These are phyloP conservation scores for Whalleya microplaca DNA, from an alignment of 2,329 filamentous ascomycete genomes.

Conservation along the genomic window DNA sequence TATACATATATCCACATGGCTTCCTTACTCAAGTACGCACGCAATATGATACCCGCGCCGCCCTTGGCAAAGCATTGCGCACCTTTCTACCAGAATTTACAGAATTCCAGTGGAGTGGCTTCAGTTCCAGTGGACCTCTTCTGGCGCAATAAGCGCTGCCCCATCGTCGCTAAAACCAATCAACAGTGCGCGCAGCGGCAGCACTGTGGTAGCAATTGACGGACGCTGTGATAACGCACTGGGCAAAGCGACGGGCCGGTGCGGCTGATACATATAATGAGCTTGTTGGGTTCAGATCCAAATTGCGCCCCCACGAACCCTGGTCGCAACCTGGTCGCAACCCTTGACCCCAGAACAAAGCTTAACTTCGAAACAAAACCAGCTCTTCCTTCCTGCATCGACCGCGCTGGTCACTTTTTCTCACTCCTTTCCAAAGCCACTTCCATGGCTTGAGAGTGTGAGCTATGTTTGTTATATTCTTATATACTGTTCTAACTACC, in stretches of 20 bases:
- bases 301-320: neutral
- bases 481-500: neutral
- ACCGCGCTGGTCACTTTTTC: neutral
- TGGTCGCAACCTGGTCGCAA: no score
- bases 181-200: neutral
- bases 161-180: neutral
- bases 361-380: neutral
- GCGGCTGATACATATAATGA: neutral
- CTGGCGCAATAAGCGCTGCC: neutral
- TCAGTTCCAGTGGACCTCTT: neutral
- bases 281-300: neutral
- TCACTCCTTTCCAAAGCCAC: neutral
- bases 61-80: neutral
- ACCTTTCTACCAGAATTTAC: neutral
- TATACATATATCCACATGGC: no score
- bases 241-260: neutral
- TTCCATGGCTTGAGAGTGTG: neutral
- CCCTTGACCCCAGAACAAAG: neutral
- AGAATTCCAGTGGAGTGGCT: neutral
- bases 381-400: neutral
- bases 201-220: neutral
- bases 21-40: no score
- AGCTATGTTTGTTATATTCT: slow-evolving; percentile 5
- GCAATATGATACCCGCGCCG: no score
- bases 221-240: neutral